Base-by-base conservation (phyloP, 371 early-diverging fungal genomes). In the Smittium culicis region DNA sequence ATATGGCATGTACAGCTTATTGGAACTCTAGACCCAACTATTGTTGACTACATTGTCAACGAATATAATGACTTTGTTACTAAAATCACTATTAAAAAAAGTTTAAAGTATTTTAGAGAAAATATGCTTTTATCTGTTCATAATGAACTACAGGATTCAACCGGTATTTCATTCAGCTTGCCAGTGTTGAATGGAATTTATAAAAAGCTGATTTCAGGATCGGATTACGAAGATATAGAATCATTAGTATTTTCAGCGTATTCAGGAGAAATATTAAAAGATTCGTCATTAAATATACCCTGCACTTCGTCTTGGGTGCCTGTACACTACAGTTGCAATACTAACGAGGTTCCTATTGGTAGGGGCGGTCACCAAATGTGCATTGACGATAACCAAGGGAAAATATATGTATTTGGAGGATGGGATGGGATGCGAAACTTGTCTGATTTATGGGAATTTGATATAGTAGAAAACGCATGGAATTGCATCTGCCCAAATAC, bases 341-440 rank as follows among this genome's bases (percentile, higher is more conserved):
- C 63, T 8, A 16, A 34, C 61, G 35, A 45, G 1, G 57, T 61
- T 32, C 78, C 78, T 11, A 29, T 68, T 1, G 69, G 72, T 1
- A 81, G 99, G 62, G 98, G 97, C 32, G 99, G 97, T 2, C 99
- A 98, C 78, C 97, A 96, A 73, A 92, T 96, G 94, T 91, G 91
- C 71, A 82, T 94, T 29, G 95, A 96, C 70, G 77, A 79, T 11
- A 81, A 85, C 57, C 73, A 75, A 2, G 83, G 89, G 24, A 72
- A 77, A n/a, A 85, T 94, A 1, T 98, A 93, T 74, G 70, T 98
- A 27, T 84, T 91, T 71, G 99, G 98, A 20, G 99, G 99, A 8
- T 98, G 96, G 94, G 87, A 94, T 79, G 99, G 99, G 0, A 70
- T 79, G 16, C 74, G 81, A 34, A 94, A 96, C 67, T 75, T 97